These are phyloP conservation scores for Mortierella antarctica DNA, from an alignment of 192 early-diverging fungal genomes.

Conservation along the genomic window DNA sequence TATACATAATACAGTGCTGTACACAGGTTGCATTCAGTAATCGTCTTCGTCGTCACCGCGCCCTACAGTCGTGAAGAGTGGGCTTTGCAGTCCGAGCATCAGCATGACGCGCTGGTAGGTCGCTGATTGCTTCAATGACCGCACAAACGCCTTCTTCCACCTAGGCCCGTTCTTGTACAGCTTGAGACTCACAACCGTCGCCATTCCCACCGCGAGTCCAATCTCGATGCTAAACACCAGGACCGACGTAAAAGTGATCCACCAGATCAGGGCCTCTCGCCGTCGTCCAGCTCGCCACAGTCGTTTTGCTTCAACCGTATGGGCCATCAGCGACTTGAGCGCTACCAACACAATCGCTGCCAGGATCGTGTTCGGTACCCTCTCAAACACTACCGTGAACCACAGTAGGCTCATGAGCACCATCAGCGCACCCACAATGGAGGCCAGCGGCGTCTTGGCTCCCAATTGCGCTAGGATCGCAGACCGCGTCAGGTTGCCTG, in stretches of 20 bases:
- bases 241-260: conserved; percentile 42
- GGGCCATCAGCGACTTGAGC: conserved; percentile 27
- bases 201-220: conserved; percentile 35
- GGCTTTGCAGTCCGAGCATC: conserved; percentile 43
- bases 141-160: conserved; percentile 10
- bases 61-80: conserved; percentile 32
- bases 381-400: conserved; percentile 49
- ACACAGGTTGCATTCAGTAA: conserved; percentile 8
- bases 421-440: conserved; percentile 30
- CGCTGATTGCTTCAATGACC: conserved; percentile 32
- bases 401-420: conserved; percentile 41
- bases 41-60: conserved; percentile 47
- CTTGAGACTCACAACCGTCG: conserved; percentile 24
- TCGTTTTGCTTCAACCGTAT: conserved; percentile 31
- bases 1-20: no score
- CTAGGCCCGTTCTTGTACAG: conserved; percentile 34
- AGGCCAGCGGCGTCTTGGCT: conserved; percentile 38
- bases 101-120: conserved; percentile 37
- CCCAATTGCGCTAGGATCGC: conserved; percentile 44
- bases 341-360: conserved; percentile 50
- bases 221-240: conserved; percentile 48
- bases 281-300: conserved; percentile 40
- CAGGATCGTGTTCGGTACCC: conserved; percentile 43
- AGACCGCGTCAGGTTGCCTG: conserved; percentile 43
- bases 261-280: conserved; percentile 47